phyloP scores from a whole-genome alignment of 805 yeast species.

The Priceomyces melissophilus region DNA sequence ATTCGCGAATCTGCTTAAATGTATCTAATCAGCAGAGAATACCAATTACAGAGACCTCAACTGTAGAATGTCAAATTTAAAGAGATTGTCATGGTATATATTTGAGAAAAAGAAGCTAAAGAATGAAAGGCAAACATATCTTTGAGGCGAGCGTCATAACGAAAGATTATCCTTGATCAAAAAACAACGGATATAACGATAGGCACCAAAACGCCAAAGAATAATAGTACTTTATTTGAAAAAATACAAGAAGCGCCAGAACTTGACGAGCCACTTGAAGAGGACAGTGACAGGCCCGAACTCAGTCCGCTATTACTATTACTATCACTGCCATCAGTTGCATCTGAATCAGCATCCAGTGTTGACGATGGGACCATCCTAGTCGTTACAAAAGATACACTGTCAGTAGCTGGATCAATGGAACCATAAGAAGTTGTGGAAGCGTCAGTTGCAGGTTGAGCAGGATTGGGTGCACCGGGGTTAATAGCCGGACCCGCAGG shows the following conservation, averaged over 20 bases:
- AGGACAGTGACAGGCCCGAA: constrained; percentile 1
- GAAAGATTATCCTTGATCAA: too few relatives aligned
- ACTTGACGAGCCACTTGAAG: constrained; percentile 5
- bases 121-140: too few relatives aligned
- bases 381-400: constrained; percentile 29
- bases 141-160: too few relatives aligned
- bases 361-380: constrained; percentile 21
- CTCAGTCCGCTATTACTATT: neutral
- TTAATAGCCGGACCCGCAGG: constrained; percentile 9
- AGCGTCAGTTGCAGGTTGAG: neutral
- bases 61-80: too few relatives aligned
- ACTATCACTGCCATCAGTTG: constrained; percentile 6
- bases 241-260: constrained; percentile 10
- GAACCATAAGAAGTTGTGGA: neutral
- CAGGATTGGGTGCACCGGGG: constrained; percentile 1
- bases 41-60: too few relatives aligned
- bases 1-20: too few relatives aligned
- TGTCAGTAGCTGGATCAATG: constrained; percentile 18
- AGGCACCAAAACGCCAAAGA: neutral
- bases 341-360: constrained; percentile 2
- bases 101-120: too few relatives aligned
- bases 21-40: too few relatives aligned
- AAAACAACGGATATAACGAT: neutral
- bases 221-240: neutral
- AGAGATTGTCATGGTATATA: too few relatives aligned